Conservation (phyloP, 2,329 filamentous ascomycete genomes). For the Talaromyces islandicus region DNA sequence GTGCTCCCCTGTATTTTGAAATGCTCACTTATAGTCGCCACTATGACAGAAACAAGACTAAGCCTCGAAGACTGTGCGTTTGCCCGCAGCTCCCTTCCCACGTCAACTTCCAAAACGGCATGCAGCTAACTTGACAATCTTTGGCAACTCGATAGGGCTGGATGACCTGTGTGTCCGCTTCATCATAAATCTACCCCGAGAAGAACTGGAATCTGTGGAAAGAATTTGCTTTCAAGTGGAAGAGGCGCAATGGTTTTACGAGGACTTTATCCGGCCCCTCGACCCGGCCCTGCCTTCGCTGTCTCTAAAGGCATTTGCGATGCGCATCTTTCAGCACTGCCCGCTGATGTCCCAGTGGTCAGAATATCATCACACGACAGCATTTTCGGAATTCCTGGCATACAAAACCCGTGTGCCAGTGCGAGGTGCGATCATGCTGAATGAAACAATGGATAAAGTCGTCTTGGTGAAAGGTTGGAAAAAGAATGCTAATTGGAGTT, state of each 20-base stretch:
- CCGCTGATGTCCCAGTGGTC: slow-evolving; percentile 79
- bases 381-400: slow-evolving; percentile 84
- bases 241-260: slow-evolving; percentile 99
- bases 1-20: slow-evolving; percentile 35
- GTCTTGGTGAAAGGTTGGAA: slow-evolving; percentile 97
- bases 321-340: slow-evolving; percentile 90
- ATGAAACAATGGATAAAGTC: slow-evolving; percentile 87
- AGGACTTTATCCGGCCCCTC: slow-evolving; percentile 93
- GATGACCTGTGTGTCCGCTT: slow-evolving; percentile 98
- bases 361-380: slow-evolving; percentile 68
- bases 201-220: slow-evolving; percentile 82
- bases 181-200: slow-evolving; percentile 90
- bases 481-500: slow-evolving; percentile 93
- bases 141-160: slow-evolving; percentile 57
- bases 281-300: slow-evolving; percentile 81
- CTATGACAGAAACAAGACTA: slow-evolving; percentile 73
- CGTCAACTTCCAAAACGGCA: not conserved
- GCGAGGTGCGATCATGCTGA: slow-evolving; percentile 86
- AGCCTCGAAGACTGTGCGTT: slow-evolving; percentile 78
- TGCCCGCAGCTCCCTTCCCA: not conserved
- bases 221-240: slow-evolving; percentile 98
- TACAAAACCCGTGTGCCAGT: slow-evolving; percentile 96
- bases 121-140: slow-evolving; percentile 18
- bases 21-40: slow-evolving; percentile 57
- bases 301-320: slow-evolving; percentile 75